Evolutionary conservation across 2,329 filamentous ascomycete species (phyloP), one percentile per base, ranked within the genome.

Genomic region (Cadophora sp.): DNA sequence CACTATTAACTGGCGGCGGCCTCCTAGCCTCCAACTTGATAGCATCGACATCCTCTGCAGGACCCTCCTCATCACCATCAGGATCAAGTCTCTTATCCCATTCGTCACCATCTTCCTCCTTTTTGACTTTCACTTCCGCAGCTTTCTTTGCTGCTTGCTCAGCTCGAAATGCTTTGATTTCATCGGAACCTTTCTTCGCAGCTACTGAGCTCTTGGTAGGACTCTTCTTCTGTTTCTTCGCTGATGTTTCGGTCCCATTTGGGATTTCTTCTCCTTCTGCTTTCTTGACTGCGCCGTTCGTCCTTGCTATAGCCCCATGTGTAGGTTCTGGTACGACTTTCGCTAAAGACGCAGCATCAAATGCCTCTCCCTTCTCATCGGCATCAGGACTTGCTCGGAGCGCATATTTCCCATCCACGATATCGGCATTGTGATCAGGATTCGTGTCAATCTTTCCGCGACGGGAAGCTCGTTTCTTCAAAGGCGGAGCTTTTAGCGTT

Each of bases 1-100:
- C 87, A 76, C 93, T 97, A 76, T 97, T 92, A 19, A 97, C 89
- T 0, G 94, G 88, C 7, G 93, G 93, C 14, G 91, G 86, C 61
- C 77, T 72, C 24, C 59, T 72, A 27, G 76, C 77, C 61, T 76
- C 77, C 56, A 56, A 68, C 62, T 75, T 77, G 68, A 77, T 60
- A 19, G 68, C 65, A 70, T 74, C 76, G 5, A 74, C 61, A 69
- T 77, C 75, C 62, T 78, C 77, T 12, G 40, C 67, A 12, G 67
- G 69, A 7, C 68, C 69, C 7, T 68, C 71, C 14, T 76, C 74
- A 66, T 77, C 76, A 6, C 72, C 76, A 69, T 77, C 74, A 24
- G 73, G 72, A 69, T 75, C 75, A 19, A 62, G 64, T 62, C 74
- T 73, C 11, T 73, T 72, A 34, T 75, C 73, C 73, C 71, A 74